Evolutionary conservation across 163 green algal species (phyloP).

Genomic region (Scenedesmus sp.): DNA sequence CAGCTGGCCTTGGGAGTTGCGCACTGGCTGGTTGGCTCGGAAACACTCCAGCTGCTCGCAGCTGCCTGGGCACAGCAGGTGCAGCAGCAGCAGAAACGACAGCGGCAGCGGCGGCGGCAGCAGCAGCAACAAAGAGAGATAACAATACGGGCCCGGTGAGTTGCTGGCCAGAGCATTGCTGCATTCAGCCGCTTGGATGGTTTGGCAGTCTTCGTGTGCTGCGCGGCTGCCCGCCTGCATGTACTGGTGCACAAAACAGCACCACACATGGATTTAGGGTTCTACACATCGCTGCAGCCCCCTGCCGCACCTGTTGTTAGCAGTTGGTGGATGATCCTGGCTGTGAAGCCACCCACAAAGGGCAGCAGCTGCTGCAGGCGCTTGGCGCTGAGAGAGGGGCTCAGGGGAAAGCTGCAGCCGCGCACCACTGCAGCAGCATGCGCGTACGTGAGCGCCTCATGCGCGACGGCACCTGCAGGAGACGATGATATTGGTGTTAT

Average conservation of each 20-base stretch:
- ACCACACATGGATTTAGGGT: no score
- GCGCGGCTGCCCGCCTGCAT: no score
- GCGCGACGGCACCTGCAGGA: constrained; percentile 11
- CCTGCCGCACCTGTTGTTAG: constrained; percentile 12
- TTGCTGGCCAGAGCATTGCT: no score
- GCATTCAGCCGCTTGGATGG: no score
- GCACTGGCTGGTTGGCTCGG: constrained; percentile 39
- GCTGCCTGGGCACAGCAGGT: neutral
- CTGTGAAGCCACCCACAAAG: constrained; percentile 50
- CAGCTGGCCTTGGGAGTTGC: constrained; percentile 48
- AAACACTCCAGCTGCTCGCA: constrained; percentile 57
- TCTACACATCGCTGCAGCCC: no score
- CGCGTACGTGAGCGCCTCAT: constrained; percentile 56
- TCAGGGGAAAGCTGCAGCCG: constrained; percentile 52
- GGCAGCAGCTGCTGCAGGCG: constrained; percentile 56
- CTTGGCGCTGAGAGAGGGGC: neutral
- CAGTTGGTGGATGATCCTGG: constrained; percentile 50
- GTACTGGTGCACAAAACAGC: no score
- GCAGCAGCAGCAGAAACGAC: neutral
- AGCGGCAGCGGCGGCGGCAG: neutral
- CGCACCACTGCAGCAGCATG: constrained; percentile 58
- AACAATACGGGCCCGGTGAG: no score
- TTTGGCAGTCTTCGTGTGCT: no score
- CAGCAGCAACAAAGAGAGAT: neutral
- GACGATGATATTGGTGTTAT: no score